Evolutionary conservation across 2,329 filamentous ascomycete species (phyloP).

Genomic region (Trichoderma endophyticum): DNA sequence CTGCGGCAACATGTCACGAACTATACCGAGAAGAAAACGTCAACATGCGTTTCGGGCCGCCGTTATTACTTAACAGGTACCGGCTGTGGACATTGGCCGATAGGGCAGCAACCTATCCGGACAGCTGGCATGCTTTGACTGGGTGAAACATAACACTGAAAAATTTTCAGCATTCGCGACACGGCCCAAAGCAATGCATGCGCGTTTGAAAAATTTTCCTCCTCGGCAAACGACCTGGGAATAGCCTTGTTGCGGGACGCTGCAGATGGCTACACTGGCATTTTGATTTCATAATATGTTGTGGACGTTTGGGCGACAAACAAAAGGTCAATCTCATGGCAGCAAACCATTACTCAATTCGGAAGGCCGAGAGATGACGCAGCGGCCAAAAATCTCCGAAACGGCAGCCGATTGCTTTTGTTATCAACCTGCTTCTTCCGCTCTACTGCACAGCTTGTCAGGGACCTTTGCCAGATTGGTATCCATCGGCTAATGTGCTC

Average conservation of each 20-base stretch:
- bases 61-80: neutral
- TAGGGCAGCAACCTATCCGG: neutral
- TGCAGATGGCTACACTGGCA: neutral
- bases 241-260: neutral
- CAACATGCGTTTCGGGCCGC: neutral
- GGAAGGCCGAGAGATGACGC: constrained; percentile 12
- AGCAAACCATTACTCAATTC: neutral
- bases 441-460: neutral
- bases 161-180: neutral
- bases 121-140: constrained; percentile 13
- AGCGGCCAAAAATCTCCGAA: neutral
- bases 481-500: neutral
- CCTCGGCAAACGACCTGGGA: neutral
- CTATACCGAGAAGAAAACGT: neutral
- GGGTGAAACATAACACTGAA: neutral
- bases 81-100: neutral
- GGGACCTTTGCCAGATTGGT: neutral
- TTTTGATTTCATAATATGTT: neutral
- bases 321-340: neutral
- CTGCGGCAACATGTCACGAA: neutral
- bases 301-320: neutral
- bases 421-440: constrained; percentile 4
- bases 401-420: neutral
- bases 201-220: neutral
- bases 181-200: constrained; percentile 11